Base-by-base conservation (phyloP, 768 basidiomycete genomes). In the Pholiota conissans region DNA sequence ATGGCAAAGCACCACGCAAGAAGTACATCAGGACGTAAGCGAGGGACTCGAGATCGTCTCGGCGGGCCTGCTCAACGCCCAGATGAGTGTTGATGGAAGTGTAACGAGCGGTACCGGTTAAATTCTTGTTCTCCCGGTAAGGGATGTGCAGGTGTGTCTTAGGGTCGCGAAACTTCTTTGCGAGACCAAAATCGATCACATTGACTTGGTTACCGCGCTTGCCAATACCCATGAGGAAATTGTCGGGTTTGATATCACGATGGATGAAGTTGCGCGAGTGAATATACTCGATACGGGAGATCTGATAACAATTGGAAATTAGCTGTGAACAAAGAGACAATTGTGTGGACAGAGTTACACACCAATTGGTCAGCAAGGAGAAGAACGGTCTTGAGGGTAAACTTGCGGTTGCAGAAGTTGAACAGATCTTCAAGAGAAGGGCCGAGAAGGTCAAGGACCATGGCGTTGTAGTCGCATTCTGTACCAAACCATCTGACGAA, bases 1-100 rank as follows among this genome's bases (percentile, higher is more conserved):
- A 99, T 29, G 96, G 96, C 42, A 99, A 85, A 56, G 93, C 90
- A 49, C 96, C 97, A 62, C 96, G 94, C 63, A 99, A 89, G 86
- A 99, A 99, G 81, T 99, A 99, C 96, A 99, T 98, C 65, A 99
- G 85, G 22, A 98, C 97, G 69, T 99, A 99, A 58, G 95, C 96
- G 59, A 99, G 89, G 1, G 95, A 98, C 74, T 99, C 96, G 65
- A 98, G 84, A 71, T 98, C 97, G 72, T 99, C 96, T 56, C 96
- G 91, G 66, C 96, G 91, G 60, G 95, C 94, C 73, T 98, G 97
- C 75, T 99, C 93, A 53, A 98, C 96, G 63, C 96, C 97, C 71
- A 98, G 74, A 71, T 99, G 96, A 24, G 96, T 99, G 80, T 99
- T 99, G 79, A 99, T 98, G 22, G 94, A 96, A 1, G 96, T 98